phyloP scores from a whole-genome alignment of 2,329 filamentous ascomycete species.

The Pseudogymnoascus sp. region DNA sequence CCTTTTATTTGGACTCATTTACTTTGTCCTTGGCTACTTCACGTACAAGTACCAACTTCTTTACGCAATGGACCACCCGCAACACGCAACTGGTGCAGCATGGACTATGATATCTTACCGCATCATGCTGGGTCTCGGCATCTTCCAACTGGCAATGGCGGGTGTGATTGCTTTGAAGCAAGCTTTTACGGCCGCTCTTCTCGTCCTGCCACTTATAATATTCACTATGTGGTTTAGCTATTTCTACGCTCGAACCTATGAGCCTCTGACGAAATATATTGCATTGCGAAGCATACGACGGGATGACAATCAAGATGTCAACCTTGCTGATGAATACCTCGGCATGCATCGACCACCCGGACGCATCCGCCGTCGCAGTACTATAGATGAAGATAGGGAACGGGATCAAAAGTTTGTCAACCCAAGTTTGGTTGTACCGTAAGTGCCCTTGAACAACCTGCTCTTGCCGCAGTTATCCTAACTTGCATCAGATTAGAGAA shows the following conservation, averaged over 20 bases:
- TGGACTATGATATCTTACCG: constrained; percentile 97
- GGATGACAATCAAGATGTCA: constrained; percentile 42
- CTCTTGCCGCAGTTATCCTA: constrained; percentile 17
- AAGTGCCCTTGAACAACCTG: constrained; percentile 32
- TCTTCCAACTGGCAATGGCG: constrained; percentile 88
- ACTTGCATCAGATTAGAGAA: constrained; percentile 48
- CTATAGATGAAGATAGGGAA: constrained; percentile 65
- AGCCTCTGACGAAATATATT: constrained; percentile 86
- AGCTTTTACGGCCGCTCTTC: constrained; percentile 63
- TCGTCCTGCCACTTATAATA: constrained; percentile 68
- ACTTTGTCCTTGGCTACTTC: constrained; percentile 76
- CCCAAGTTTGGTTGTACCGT: constrained; percentile 62
- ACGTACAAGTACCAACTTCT: constrained; percentile 96
- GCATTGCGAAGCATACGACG: constrained; percentile 76
- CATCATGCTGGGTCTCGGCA: constrained; percentile 72
- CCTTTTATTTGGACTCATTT: constrained; percentile 72
- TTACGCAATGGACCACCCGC: constrained; percentile 96
- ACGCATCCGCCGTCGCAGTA: constrained; percentile 37
- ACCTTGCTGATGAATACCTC: constrained; percentile 35
- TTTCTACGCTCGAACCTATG: constrained; percentile 72
- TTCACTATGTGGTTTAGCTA: constrained; percentile 85
- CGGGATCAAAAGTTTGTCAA: constrained; percentile 66
- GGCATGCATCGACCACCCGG: constrained; percentile 21
- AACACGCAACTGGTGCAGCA: constrained; percentile 84
- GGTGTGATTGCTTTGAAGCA: constrained; percentile 70